phyloP scores from a whole-genome alignment of 78 protist genomes.

The Dictyostelium intermedium region DNA sequence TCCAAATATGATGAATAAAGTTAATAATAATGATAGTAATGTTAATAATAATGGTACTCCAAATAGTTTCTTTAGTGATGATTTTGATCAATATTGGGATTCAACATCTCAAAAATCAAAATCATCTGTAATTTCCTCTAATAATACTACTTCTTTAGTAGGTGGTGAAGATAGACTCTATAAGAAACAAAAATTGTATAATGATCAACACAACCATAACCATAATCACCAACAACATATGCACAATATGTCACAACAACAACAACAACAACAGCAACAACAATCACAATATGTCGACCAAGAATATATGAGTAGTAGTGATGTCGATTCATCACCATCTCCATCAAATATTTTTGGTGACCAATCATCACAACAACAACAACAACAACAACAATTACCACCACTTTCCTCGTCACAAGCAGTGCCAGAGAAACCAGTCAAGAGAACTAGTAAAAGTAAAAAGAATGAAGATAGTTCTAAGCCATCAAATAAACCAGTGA shows the following conservation, averaged over 20 bases:
- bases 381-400: neutral
- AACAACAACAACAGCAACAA: neutral
- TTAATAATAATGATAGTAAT: neutral
- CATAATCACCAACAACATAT: neutral
- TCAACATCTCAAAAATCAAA: neutral
- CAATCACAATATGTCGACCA: neutral
- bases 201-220: neutral
- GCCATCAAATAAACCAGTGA: neutral
- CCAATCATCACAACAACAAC: neutral
- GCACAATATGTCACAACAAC: neutral
- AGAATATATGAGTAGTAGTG: slow-evolving; percentile 3
- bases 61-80: slow-evolving; percentile 7
- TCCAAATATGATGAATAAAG: neutral
- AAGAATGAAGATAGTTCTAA: neutral
- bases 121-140: neutral
- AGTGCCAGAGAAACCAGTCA: neutral
- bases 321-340: slow-evolving; percentile 11
- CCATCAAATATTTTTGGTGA: neutral
- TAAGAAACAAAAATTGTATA: neutral
- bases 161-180: neutral
- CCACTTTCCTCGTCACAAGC: neutral
- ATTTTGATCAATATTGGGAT: slow-evolving; percentile 12
- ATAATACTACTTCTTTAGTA: neutral
- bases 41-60: neutral
- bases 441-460: neutral